Percentiles rank a stretch among this genome's conserved stretches.
These are phyloP conservation scores for Mycena polygramma DNA, from an alignment of 768 basidiomycete genomes.

Conservation along the genomic window DNA sequence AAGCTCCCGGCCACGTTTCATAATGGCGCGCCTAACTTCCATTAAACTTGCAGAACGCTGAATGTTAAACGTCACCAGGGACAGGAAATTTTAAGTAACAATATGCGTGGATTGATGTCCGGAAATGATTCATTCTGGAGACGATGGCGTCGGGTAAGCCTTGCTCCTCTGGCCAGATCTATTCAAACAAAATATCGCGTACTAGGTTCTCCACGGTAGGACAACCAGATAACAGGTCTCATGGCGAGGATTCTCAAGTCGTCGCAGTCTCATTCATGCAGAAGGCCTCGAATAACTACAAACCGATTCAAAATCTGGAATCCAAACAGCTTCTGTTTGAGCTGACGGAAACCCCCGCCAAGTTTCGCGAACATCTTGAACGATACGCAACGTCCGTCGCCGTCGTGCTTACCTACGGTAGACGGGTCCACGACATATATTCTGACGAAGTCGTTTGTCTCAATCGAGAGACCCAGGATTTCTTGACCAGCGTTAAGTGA, in stretches of 20 bases:
- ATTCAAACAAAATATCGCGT: neutral
- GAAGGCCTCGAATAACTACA: conserved; percentile 55
- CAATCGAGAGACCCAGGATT: conserved; percentile 34
- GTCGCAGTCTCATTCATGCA: conserved; percentile 39
- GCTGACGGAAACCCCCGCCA: conserved; percentile 52
- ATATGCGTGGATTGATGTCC: conserved; percentile 60
- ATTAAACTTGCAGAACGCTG: neutral
- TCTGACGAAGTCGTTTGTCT: conserved; percentile 59
- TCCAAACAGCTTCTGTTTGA: conserved; percentile 59
- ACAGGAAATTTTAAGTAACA: conserved; percentile 60
- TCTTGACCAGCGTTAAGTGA: conserved; percentile 50
- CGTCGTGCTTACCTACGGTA: conserved; percentile 58
- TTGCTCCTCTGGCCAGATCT: neutral
- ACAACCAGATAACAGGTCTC: too few relatives aligned
- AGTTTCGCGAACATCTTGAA: conserved; percentile 49
- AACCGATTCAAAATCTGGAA: conserved; percentile 62
- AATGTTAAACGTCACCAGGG: conserved; percentile 40
- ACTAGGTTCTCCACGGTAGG: conserved; percentile 57
- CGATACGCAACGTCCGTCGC: conserved; percentile 61
- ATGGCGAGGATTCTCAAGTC: neutral
- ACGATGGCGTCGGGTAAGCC: conserved; percentile 58
- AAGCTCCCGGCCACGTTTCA: conserved; percentile 61
- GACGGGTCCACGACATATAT: conserved; percentile 54
- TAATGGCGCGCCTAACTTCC: conserved; percentile 52
- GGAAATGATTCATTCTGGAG: conserved; percentile 60